phyloP scores from a whole-genome alignment of 208 protist species.

The Crithidia expoeki region DNA sequence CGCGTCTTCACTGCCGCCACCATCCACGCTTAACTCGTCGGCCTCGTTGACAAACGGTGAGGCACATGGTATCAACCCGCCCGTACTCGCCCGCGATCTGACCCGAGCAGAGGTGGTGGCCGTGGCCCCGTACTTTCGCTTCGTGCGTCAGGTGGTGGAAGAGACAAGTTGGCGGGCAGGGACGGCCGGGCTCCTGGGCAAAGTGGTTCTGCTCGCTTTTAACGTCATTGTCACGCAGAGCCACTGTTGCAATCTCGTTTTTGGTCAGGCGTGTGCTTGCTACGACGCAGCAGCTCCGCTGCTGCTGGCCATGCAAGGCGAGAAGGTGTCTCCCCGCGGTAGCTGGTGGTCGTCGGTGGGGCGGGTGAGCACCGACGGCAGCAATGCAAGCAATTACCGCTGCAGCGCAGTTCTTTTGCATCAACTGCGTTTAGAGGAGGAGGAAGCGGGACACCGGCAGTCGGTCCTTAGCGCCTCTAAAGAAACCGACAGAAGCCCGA shows the following conservation, averaged over 20 bases:
- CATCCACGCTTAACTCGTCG: not conserved
- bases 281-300: conserved; percentile 64
- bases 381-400: conserved; percentile 21
- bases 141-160: conserved; percentile 62
- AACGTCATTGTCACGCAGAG: conserved; percentile 63
- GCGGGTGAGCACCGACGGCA: not conserved
- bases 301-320: conserved; percentile 9
- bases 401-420: conserved; percentile 33
- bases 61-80: conserved; percentile 20
- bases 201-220: conserved; percentile 64
- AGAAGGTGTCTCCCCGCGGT: conserved; percentile 2
- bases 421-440: conserved; percentile 21
- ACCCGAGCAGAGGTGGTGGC: conserved; percentile 60
- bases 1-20: conserved; percentile 3
- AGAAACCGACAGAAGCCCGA: not conserved
- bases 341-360: conserved; percentile 13
- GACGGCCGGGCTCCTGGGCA: conserved; percentile 59
- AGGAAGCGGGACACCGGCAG: not conserved
- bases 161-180: conserved; percentile 72
- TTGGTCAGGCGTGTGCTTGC: conserved; percentile 82
- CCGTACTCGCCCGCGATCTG: conserved; percentile 65
- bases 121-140: conserved; percentile 81
- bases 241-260: conserved; percentile 68
- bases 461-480: not conserved
- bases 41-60: conserved; percentile 3